Evolutionary conservation across 1,284 basidiomycete species (phyloP).

Genomic region (Ustilago bromivora): DNA sequence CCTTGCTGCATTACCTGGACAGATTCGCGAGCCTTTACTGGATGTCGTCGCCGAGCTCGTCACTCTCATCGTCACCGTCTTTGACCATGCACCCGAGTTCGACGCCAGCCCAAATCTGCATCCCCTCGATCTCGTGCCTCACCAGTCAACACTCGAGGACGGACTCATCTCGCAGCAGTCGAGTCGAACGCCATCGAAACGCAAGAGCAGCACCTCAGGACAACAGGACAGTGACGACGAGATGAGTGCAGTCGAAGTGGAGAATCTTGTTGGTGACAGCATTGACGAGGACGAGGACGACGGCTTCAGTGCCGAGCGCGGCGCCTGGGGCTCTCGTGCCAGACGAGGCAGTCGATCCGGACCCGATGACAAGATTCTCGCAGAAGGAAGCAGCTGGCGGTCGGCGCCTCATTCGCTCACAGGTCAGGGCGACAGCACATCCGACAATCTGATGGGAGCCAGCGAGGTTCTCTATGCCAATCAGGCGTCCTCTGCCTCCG

Average conservation of each 20-base stretch:
- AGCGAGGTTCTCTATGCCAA: constrained; percentile 15
- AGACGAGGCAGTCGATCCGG: constrained; percentile 24
- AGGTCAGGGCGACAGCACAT: not conserved
- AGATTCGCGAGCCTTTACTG: constrained; percentile 79
- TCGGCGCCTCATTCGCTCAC: constrained; percentile 16
- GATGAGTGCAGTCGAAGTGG: constrained; percentile 50
- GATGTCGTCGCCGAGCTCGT: constrained; percentile 81
- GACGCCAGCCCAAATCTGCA: constrained; percentile 73
- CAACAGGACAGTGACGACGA: constrained; percentile 47
- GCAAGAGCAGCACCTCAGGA: constrained; percentile 29
- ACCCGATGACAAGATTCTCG: constrained; percentile 18
- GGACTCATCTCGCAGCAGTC: constrained; percentile 20
- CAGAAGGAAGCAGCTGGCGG: constrained; percentile 26
- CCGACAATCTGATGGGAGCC: constrained; percentile 12
- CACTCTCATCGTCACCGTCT: constrained; percentile 85
- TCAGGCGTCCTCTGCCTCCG: constrained; percentile 11
- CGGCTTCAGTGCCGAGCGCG: constrained; percentile 8
- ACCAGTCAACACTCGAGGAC: constrained; percentile 72
- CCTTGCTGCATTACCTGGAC: constrained; percentile 57
- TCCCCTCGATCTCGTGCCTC: constrained; percentile 75
- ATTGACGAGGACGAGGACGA: constrained; percentile 33
- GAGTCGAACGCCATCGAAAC: constrained; percentile 39
- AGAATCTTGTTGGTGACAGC: constrained; percentile 45
- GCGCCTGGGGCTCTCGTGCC: constrained; percentile 19
- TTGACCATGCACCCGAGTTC: constrained; percentile 87